These are phyloP conservation scores for Garcia nutans DNA, from an alignment of 345 rosid species.

Conservation along the genomic window DNA sequence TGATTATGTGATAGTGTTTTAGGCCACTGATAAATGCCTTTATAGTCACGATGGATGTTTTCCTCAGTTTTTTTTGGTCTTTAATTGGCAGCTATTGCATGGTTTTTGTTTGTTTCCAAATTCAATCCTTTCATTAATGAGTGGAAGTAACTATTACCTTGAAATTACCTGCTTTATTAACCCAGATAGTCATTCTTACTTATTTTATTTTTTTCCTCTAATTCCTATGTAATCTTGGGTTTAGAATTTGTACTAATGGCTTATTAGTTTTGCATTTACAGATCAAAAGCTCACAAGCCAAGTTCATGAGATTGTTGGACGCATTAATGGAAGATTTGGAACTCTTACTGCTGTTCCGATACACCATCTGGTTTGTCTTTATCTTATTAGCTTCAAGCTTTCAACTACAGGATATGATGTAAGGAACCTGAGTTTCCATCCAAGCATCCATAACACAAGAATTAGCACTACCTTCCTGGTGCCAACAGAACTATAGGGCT, in stretches of 20 bases:
- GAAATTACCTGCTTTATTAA: not conserved
- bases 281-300: constrained; percentile 66
- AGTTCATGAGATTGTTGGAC: constrained; percentile 66
- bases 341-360: constrained; percentile 56
- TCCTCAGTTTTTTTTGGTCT: not conserved
- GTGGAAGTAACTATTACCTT: no score
- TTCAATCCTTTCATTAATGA: not conserved
- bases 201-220: not conserved
- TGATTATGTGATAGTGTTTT: not conserved
- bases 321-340: constrained; percentile 66
- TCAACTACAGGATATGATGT: not conserved
- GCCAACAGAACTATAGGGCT: not conserved
- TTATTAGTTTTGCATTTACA: constrained; percentile 22
- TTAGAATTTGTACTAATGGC: not conserved
- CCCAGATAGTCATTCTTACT: no score
- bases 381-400: not conserved
- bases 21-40: not conserved
- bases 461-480: not conserved
- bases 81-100: not conserved
- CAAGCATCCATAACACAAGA: not conserved
- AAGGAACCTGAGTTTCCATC: not conserved
- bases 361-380: constrained; percentile 56
- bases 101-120: not conserved
- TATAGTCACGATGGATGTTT: not conserved
- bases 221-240: not conserved